A percentile compares a stretch with the other conserved stretches of the same genome.
Evolutionary conservation across 345 rosid species (phyloP).

Genomic region (Aquilaria sinensis): DNA sequence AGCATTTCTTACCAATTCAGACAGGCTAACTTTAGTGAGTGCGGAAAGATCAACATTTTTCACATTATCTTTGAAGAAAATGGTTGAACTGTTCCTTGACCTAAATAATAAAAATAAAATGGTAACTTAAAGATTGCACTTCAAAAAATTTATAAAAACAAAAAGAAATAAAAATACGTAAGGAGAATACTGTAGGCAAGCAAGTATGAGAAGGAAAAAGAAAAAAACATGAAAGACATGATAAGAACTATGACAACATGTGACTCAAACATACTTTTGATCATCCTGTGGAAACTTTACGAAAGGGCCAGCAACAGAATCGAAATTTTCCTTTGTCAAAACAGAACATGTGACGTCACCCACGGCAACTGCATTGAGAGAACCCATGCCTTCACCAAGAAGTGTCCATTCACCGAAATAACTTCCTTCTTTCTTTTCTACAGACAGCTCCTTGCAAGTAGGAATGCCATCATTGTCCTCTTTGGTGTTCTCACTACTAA

Average conservation of each 20-base stretch:
- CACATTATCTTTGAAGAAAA: constrained; percentile 36
- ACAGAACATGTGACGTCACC: constrained; percentile 77
- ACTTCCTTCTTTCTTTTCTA: constrained; percentile 84
- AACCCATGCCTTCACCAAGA: constrained; percentile 62
- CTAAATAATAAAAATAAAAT: constrained; percentile 24
- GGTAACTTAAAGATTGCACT: not conserved
- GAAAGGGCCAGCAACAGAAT: constrained; percentile 73
- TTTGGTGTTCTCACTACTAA: constrained; percentile 35
- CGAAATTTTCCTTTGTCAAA: constrained; percentile 82
- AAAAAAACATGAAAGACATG: not conserved
- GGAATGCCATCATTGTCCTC: constrained; percentile 27
- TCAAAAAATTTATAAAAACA: constrained; percentile 1
- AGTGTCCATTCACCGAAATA: constrained; percentile 98
- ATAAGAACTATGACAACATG: constrained; percentile 1
- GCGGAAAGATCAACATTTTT: constrained; percentile 38
- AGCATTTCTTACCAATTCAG: constrained; percentile 55
- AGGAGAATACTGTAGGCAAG: constrained; percentile 3
- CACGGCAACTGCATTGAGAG: constrained; percentile 74
- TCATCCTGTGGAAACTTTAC: constrained; percentile 55
- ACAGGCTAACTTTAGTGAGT: constrained; percentile 43
- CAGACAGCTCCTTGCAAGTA: constrained; percentile 30
- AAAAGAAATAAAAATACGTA: not conserved
- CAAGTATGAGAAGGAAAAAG: not conserved
- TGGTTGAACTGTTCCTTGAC: constrained; percentile 50
- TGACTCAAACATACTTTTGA: constrained; percentile 48